These are phyloP conservation scores for Trichoderma pleuroti DNA, from an alignment of 2,329 filamentous ascomycete genomes.

Conservation along the genomic window DNA sequence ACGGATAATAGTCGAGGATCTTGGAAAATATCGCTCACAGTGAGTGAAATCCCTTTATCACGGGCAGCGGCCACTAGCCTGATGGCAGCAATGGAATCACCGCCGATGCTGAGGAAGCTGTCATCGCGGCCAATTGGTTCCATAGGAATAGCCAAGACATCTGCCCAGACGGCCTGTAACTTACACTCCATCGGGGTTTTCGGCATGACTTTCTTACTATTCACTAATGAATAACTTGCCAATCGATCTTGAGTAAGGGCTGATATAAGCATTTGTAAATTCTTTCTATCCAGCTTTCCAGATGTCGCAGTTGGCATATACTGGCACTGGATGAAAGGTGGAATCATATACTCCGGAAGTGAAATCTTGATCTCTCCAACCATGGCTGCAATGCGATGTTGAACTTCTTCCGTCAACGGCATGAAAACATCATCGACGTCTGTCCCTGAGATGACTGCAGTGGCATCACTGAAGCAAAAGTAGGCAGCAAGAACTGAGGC, in stretches of 20 bases:
- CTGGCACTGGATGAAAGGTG: not conserved
- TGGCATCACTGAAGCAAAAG: not conserved
- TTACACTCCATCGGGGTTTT: not conserved
- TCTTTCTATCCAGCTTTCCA: slow-evolving; percentile 15
- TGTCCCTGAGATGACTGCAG: not conserved
- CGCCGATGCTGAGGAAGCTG: slow-evolving; percentile 41
- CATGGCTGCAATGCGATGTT: not conserved
- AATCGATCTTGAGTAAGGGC: not conserved
- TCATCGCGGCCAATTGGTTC: slow-evolving; percentile 17
- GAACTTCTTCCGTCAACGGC: not conserved
- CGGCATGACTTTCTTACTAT: not conserved
- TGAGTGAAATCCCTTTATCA: not conserved
- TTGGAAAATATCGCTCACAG: not conserved
- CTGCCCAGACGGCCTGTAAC: not conserved
- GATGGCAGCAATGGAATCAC: slow-evolving; percentile 37
- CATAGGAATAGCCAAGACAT: not conserved
- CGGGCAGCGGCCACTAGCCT: slow-evolving; percentile 7
- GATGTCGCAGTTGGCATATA: slow-evolving; percentile 8
- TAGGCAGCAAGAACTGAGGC: not conserved
- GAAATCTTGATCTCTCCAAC: not conserved
- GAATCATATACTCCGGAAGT: slow-evolving; percentile 19
- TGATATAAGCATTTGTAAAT: not conserved
- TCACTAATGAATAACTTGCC: not conserved
- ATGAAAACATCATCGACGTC: not conserved
- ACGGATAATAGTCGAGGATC: not conserved